phyloP scores from a whole-genome alignment of 257 asterid genomes.

The Nicotiana sylvestris region DNA sequence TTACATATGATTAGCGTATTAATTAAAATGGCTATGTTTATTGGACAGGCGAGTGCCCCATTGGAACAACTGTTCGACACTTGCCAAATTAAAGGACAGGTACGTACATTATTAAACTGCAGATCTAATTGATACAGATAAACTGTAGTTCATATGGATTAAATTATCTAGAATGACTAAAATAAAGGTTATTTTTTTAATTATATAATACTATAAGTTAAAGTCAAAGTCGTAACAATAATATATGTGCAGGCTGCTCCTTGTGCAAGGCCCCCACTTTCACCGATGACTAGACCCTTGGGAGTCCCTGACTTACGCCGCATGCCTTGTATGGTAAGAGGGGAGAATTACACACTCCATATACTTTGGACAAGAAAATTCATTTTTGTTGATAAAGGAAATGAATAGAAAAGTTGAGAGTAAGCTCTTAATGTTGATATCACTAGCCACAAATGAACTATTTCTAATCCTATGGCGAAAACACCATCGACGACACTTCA shows the following conservation, averaged over 20 bases:
- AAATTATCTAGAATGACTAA: too few relatives aligned
- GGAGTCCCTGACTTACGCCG: neutral
- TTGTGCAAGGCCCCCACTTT: slow-evolving; percentile 21
- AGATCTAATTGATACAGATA: too few relatives aligned
- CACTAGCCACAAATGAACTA: too few relatives aligned
- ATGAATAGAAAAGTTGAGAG: too few relatives aligned
- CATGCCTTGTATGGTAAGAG: slow-evolving; percentile 20
- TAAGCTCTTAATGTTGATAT: too few relatives aligned
- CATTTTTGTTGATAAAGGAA: neutral
- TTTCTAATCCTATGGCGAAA: too few relatives aligned
- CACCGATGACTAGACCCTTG: slow-evolving; percentile 13
- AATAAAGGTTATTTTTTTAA: too few relatives aligned
- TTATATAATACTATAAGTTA: neutral
- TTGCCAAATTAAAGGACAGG: slow-evolving; percentile 22
- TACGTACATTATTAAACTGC: too few relatives aligned
- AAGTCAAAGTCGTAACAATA: neutral
- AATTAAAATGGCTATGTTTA: neutral
- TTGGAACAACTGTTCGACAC: slow-evolving; percentile 2
- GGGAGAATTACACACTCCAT: neutral
- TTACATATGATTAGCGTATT: neutral
- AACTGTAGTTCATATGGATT: too few relatives aligned
- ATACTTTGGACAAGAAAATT: neutral
- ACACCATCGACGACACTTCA: too few relatives aligned
- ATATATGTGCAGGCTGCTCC: slow-evolving; percentile 2
- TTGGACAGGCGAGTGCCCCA: slow-evolving; percentile 13